phyloP scores from a whole-genome alignment of 169 alveolate genomes.

The Perkinsus marinus region DNA sequence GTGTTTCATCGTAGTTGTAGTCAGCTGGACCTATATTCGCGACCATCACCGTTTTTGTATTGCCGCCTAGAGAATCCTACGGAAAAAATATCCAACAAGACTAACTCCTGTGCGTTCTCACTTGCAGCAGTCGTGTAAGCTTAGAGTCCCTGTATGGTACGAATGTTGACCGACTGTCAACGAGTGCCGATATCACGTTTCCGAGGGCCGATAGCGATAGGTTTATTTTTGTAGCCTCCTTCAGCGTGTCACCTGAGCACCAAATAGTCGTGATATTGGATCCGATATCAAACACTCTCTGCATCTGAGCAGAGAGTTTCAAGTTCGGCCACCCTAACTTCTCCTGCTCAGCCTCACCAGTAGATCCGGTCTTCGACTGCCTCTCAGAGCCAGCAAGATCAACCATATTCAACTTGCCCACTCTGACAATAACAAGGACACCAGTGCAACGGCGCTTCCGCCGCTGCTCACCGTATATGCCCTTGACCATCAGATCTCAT shows the following conservation, averaged over 20 bases:
- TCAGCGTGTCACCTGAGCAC: conserved; percentile 59
- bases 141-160: conserved; percentile 85
- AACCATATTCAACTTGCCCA: conserved; percentile 75
- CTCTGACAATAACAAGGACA: conserved; percentile 24
- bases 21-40: conserved; percentile 81
- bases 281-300: too few relatives aligned
- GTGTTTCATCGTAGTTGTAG: conserved; percentile 76
- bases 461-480: conserved; percentile 2
- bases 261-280: not conserved
- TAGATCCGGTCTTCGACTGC: conserved; percentile 28
- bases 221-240: conserved; percentile 81
- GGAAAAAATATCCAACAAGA: not conserved
- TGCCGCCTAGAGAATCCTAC: conserved; percentile 76
- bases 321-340: too few relatives aligned
- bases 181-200: conserved; percentile 76
- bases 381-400: conserved; percentile 79
- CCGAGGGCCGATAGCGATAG: conserved; percentile 79
- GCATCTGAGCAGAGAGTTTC: too few relatives aligned
- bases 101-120: not conserved
- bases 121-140: conserved; percentile 67
- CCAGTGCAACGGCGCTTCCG: conserved; percentile 9
- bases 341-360: conserved; percentile 3
- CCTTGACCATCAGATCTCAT: conserved; percentile 26
- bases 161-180: conserved; percentile 62
- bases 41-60: conserved; percentile 78